Evolutionary conservation across 108 stramenopile species (phyloP), one percentile per base, ranked within the genome.

Genomic region (Cyclotella baltica): DNA sequence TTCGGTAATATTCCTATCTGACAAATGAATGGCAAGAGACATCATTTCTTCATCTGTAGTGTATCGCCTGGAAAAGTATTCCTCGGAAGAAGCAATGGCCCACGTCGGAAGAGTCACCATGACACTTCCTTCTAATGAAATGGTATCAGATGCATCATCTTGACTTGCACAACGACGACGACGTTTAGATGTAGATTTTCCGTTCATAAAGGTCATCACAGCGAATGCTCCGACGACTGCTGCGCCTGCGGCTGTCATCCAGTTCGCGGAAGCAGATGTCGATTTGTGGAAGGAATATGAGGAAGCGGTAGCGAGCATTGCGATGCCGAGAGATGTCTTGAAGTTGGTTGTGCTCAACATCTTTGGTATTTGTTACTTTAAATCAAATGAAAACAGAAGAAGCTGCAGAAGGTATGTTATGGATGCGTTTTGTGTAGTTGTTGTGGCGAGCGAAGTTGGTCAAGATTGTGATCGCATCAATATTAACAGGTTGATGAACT

Each of bases 21-120:
- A 86, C 20, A 96, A 50, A 23, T 88, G 83, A 38, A 96, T 83
- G 16, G 95, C 95, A 18, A 96, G 80, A 18, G 67, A 63, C 91
- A 96, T 96, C 89, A 89, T 90, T 75, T 96, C 90, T 56, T 91
- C 85, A 40, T 92, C 90, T 10, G 89, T 75, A 40, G 34, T 61
- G 67, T 89, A 96, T 28, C 66, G 59, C 38, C 67, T 77, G 13
- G 81, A 84, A 62, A 84, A 83, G 48, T 80, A 76, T n/a, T 81
- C 53, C 20, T 80, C 62, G 3, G 83, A 78, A 29, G 72, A 77
- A 3, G 65, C 81, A 19, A 73, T 67, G 3, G 87, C 77, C 92
- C 92, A 93, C 31, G 86, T 62, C n/a, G 92, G 92, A 4, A 93
- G 46, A n/a, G 85, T 80, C 0, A 93, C 64, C n/a, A 75, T 83